These are phyloP conservation scores for Phtheirospermum japonicum DNA, from an alignment of 257 asterid species.

Conservation along the genomic window DNA sequence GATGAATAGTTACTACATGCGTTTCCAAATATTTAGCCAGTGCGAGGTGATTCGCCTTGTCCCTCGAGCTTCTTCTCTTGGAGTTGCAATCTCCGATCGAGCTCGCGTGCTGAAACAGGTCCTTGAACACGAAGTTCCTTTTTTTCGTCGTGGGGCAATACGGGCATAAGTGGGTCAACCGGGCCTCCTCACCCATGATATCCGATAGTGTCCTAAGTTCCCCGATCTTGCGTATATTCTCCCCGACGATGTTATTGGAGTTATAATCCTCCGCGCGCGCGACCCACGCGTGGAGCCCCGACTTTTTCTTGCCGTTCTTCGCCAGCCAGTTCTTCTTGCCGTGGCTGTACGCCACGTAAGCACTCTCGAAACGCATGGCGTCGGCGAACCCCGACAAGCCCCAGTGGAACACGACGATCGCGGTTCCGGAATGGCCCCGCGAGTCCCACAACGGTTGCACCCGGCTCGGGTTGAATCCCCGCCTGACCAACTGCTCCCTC, in stretches of 20 bases:
- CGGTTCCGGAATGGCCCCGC: conserved; percentile 68
- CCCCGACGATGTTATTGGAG: not conserved
- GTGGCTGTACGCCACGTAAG: conserved; percentile 47
- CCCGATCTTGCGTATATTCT: not conserved
- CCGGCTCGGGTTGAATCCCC: conserved; percentile 63
- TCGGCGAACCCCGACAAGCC: conserved; percentile 64
- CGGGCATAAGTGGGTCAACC: not conserved
- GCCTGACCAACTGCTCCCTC: conserved; percentile 47
- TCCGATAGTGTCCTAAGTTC: not conserved
- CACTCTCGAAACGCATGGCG: conserved; percentile 68
- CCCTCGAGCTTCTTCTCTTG: conserved; percentile 31
- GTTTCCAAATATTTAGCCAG: conserved; percentile 27
- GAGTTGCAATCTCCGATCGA: conserved; percentile 29
- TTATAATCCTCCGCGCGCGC: not conserved
- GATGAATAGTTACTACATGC: not conserved
- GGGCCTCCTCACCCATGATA: conserved; percentile 5
- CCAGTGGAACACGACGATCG: conserved; percentile 57
- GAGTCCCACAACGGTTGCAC: conserved; percentile 69
- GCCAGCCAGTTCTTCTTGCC: conserved; percentile 64
- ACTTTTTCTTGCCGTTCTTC: conserved; percentile 28
- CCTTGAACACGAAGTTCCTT: conserved; percentile 22
- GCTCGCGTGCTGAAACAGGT: conserved; percentile 33
- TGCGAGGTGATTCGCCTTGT: conserved; percentile 34
- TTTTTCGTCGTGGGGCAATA: conserved; percentile 5
- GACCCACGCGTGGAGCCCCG: conserved; percentile 18